Percentiles rank a stretch among this genome's conserved stretches.
These are phyloP conservation scores for Tubosaeta brunneosetosa DNA, from an alignment of 768 basidiomycete species.

Conservation along the genomic window DNA sequence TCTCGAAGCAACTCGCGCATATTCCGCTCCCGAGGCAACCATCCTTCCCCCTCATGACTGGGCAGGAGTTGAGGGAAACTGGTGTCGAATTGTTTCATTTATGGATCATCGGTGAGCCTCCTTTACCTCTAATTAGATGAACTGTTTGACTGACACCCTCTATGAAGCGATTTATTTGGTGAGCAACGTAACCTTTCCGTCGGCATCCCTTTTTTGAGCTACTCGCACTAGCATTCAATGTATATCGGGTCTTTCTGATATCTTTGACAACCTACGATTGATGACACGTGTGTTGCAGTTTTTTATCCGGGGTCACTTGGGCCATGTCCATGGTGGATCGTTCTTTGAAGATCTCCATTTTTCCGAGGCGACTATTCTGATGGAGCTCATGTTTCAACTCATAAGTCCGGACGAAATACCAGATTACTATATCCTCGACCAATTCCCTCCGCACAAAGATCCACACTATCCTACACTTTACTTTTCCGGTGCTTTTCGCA, in stretches of 20 bases:
- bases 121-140: slow-evolving; percentile 25
- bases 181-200: slow-evolving; percentile 2
- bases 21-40: slow-evolving; percentile 46
- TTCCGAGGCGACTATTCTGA: slow-evolving; percentile 60
- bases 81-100: slow-evolving; percentile 66
- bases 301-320: slow-evolving; percentile 20
- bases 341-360: slow-evolving; percentile 54
- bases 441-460: slow-evolving; percentile 20
- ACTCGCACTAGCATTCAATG: slow-evolving; percentile 44
- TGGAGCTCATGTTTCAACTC: slow-evolving; percentile 52
- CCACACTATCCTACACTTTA: slow-evolving; percentile 40
- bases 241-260: slow-evolving; percentile 21
- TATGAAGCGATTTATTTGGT: slow-evolving; percentile 23
- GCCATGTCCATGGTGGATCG: slow-evolving; percentile 19
- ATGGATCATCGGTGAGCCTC: slow-evolving; percentile 61
- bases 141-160: slow-evolving; percentile 9
- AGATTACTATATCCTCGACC: slow-evolving; percentile 14
- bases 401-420: slow-evolving; percentile 30
- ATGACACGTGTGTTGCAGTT: slow-evolving; percentile 10
- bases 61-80: slow-evolving; percentile 74
- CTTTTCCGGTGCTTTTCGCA: slow-evolving; percentile 44
- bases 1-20: slow-evolving; percentile 48
- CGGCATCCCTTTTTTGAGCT: neutral
- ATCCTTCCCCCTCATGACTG: slow-evolving; percentile 45
- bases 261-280: neutral